phyloP scores from a whole-genome alignment of 371 early-diverging fungal genomes.

The Synchytrium microbalum region DNA sequence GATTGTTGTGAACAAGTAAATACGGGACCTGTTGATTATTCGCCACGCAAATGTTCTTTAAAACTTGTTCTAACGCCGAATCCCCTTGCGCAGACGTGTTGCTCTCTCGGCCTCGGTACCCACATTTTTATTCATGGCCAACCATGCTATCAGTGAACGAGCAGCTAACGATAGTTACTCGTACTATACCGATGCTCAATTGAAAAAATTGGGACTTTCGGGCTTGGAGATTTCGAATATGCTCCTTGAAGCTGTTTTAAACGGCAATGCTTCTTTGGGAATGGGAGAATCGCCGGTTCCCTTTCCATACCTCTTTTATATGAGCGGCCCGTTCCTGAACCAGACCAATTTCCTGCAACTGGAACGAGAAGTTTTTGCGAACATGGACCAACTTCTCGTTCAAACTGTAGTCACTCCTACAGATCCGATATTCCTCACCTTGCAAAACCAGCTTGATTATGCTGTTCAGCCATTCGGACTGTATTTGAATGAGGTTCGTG shows the following conservation, averaged over 20 bases:
- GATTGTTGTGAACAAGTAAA: neutral
- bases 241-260: neutral
- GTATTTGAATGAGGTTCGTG: too few species aligned
- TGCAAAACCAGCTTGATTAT: too few species aligned
- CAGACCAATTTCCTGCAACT: neutral
- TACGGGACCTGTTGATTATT: too few species aligned
- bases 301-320: neutral
- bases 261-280: constrained; percentile 2
- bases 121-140: neutral
- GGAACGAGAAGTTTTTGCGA: too few species aligned
- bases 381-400: too few species aligned
- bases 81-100: too few species aligned
- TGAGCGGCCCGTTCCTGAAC: neutral
- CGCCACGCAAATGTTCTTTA: too few species aligned
- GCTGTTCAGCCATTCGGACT: too few species aligned
- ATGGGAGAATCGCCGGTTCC: neutral
- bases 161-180: neutral
- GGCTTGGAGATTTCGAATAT: neutral
- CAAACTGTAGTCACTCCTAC: too few species aligned
- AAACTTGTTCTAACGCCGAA: too few species aligned
- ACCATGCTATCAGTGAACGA: neutral
- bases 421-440: too few species aligned
- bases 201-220: neutral
- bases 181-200: neutral
- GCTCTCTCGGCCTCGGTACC: neutral